Conservation (phyloP, 257 asterid genomes). For the Marsdenia floribunda region DNA sequence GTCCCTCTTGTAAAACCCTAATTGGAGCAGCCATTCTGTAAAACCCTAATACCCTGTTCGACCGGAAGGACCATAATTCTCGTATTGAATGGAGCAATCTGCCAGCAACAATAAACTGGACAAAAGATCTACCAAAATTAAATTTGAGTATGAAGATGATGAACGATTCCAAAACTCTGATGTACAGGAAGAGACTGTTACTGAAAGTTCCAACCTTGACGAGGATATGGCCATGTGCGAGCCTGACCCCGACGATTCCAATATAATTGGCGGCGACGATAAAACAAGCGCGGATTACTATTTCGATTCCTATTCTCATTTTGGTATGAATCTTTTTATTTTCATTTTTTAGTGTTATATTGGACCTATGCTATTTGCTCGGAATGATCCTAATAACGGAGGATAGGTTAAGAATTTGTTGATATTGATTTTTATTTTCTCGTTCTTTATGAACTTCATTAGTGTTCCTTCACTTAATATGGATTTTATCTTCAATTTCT, state of each 20-base stretch:
- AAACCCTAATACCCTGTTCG: neutral
- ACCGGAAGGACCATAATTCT: neutral
- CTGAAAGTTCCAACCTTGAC: conserved; percentile 37
- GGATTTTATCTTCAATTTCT: no score
- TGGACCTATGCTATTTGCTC: neutral
- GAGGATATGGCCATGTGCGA: conserved; percentile 67
- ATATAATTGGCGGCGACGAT: conserved; percentile 43
- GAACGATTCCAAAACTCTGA: conserved; percentile 6
- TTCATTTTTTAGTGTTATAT: neutral
- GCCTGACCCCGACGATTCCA: conserved; percentile 34
- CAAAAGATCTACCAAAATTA: conserved; percentile 6
- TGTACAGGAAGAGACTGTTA: conserved; percentile 11
- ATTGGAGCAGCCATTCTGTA: neutral
- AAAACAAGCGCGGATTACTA: conserved; percentile 96
- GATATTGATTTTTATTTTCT: neutral
- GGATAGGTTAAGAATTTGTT: neutral
- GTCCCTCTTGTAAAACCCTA: neutral
- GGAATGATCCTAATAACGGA: neutral
- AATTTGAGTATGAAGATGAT: conserved; percentile 17
- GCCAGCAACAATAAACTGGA: neutral
- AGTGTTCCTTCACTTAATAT: neutral
- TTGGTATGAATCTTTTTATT: conserved; percentile 39
- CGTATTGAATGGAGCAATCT: conserved; percentile 6
- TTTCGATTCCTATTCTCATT: conserved; percentile 94
- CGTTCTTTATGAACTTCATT: neutral